Evolutionary conservation across 805 yeast genomes (phyloP), one percentile per base, ranked within the genome.

Genomic region (Kluyveromyces aestuarii): DNA sequence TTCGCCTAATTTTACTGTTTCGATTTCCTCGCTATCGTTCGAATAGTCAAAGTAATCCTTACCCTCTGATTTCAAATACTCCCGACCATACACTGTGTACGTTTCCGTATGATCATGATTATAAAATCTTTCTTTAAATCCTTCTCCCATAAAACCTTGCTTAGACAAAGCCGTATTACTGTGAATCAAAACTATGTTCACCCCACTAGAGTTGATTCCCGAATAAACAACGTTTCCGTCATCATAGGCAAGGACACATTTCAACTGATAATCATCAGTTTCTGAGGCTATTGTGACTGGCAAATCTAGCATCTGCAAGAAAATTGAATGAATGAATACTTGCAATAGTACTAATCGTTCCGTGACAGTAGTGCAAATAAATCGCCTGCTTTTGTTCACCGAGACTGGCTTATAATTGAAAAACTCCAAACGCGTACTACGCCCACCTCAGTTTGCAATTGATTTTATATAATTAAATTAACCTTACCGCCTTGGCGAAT

Each of bases 61-160:
- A 13, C 45, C 45, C 16, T 43, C 45, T 2, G 18, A 33, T 11
- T 16, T 38, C 16, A 43, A 16, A 33, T 43, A 36, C 14, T 43
- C 45, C 5, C 36, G 45, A 2, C 45, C 45, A 35, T 43, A 43
- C 8, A 43, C 45, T 10, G 45, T 43, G 27, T n/a, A 43, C 5
- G 45, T 43, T 6, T 33, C 27, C 14, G 38, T 33, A 21, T 19
- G 25, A n/a, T 33, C 25, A 7, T 33, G 16, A 10, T 43, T 33
- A 19, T 43, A 43, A 38, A 43, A 43, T 11, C 45, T 9, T 6
- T 43, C 45, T 21, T 43, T 43, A 10, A 33, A 43, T 17, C 39
- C 21, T 9, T 35, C 27, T 5, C 36, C 39, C n/a, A 10, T 17
- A 21, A 8, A n/a, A 13, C 17, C 8, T 16, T n/a, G 21, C 27